Evolutionary conservation across 1,139 yeast genomes (phyloP).

Genomic region (Saccharomycopsis hybrid): DNA sequence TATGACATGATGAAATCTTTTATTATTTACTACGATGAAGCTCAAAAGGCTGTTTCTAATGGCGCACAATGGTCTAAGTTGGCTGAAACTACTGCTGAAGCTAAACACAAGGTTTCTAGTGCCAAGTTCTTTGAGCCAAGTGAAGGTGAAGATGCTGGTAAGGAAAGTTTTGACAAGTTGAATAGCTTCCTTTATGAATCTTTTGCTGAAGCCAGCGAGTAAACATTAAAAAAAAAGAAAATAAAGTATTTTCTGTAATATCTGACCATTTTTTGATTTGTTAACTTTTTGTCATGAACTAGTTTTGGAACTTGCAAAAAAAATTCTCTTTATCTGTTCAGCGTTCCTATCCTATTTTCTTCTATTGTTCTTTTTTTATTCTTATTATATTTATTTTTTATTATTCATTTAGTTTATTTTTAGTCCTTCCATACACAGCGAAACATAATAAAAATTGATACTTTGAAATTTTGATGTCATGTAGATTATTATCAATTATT

Average conservation of each 20-base stretch:
- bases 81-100: conserved; percentile 80
- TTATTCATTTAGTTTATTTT: neutral
- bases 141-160: conserved; percentile 74
- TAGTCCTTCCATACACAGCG: neutral
- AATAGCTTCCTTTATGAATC: conserved; percentile 74
- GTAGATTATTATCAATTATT: neutral
- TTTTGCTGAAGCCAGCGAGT: conserved; percentile 94
- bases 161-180: conserved; percentile 70
- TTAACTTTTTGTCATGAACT: too few species aligned
- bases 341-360: neutral
- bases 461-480: neutral
- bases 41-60: conserved; percentile 90
- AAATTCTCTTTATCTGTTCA: neutral
- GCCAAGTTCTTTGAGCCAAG: conserved; percentile 96
- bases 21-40: conserved; percentile 87
- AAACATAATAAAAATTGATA: neutral
- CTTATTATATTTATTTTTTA: too few species aligned
- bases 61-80: conserved; percentile 95
- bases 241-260: too few species aligned
- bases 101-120: conserved; percentile 88
- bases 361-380: neutral
- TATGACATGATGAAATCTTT: conserved; percentile 96
- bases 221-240: too few species aligned
- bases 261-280: too few species aligned
- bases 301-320: too few species aligned